These are phyloP conservation scores for Calonectria naviculata DNA, from an alignment of 2,329 filamentous ascomycete genomes.

Conservation along the genomic window DNA sequence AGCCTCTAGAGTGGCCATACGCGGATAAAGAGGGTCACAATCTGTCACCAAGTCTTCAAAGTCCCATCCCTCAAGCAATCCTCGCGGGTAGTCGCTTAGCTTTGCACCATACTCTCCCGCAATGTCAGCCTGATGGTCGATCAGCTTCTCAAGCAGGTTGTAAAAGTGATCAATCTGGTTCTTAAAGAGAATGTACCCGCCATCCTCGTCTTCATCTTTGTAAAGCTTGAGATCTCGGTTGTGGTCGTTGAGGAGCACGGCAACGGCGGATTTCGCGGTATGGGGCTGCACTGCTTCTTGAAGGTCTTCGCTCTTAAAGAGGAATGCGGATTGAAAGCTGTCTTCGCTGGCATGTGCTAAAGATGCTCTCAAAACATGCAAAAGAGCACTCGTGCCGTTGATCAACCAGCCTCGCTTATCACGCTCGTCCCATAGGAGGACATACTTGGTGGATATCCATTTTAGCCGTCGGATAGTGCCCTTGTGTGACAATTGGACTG, in stretches of 20 bases:
- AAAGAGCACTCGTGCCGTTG: constrained; percentile 38
- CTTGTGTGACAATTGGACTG: background rate
- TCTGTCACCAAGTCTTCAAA: constrained; percentile 38
- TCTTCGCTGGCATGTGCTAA: constrained; percentile 1
- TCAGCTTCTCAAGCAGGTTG: constrained; percentile 35
- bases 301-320: background rate
- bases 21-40: constrained; percentile 27
- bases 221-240: background rate
- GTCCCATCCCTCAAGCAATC: constrained; percentile 44
- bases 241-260: background rate
- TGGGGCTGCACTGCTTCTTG: background rate
- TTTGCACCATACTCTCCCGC: constrained; percentile 20
- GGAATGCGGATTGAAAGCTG: background rate
- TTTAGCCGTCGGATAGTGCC: background rate
- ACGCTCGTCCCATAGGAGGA: constrained; percentile 40
- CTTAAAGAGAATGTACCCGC: constrained; percentile 12
- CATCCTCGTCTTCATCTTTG: background rate
- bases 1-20: constrained; percentile 25
- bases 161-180: constrained; percentile 32
- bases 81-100: constrained; percentile 14
- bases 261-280: background rate
- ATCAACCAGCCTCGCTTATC: constrained; percentile 42
- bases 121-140: constrained; percentile 35
- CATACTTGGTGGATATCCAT: background rate
- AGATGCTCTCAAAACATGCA: constrained; percentile 38